Base-by-base conservation (phyloP, 2,329 filamentous ascomycete species). In the Orbilia javanica region DNA sequence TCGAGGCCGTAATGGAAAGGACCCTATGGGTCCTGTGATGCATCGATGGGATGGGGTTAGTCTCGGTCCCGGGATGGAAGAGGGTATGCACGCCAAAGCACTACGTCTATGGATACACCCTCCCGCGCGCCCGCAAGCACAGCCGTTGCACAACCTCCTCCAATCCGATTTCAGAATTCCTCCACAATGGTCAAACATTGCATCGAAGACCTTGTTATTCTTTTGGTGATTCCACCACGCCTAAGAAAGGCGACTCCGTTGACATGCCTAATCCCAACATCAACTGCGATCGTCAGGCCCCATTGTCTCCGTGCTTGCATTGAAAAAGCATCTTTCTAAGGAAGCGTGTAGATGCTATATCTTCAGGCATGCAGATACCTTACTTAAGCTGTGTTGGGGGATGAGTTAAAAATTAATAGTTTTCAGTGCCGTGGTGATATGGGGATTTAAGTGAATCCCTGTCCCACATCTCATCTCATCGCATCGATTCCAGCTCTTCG, bases 101-200 rank as follows among this genome's bases (percentile, higher is more conserved):
- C 46, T 50, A 25, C 25, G 46, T 50, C 20, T 2, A 50, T 50
- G 20, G 20, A 50, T 50, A 50, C 25, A 50, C 46, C 46, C 46
- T 50, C 46, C 22, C 44, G n/a, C 4, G n/a, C 46, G 25, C 46
- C 46, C 7, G 46, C 50, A 53, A 18, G 25, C 22, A 53, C 20
- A 4, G 20, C 20, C 46, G 20, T 27, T 15, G 2, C 10, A 10
- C 20, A 27, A 27, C 5, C 15, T 27, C 46, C 13, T 15, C 46
- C 46, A 50, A 50, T 50, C 20, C 22, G 6, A 50, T 50, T 13
- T 3, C 46, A 50, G 46, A 4, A 6, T 20, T 44, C 1, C 4
- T 44, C 15, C 42, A 44, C 50, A 18, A 53, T 57, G n/a, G 52
- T 57, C 52, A 57, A 57, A 57, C 50, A 53, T 53, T 53, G 4